These are phyloP conservation scores for Pseudophaeomoniella oleicola DNA, from an alignment of 2,329 filamentous ascomycete species.

Conservation along the genomic window DNA sequence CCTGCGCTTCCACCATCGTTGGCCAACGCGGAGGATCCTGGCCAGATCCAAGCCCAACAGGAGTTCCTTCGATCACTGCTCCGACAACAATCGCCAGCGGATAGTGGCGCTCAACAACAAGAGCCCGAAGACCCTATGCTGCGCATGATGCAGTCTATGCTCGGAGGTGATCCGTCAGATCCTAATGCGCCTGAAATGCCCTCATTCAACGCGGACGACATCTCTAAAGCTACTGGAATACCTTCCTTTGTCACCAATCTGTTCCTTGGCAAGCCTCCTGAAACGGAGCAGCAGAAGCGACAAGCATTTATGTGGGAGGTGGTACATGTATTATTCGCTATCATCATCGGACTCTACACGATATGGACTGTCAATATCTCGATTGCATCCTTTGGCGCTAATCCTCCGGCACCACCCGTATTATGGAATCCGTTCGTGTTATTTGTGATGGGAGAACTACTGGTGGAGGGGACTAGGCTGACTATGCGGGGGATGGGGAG, in stretches of 20 bases:
- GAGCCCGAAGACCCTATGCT: conserved; percentile 36
- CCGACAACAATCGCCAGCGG: conserved; percentile 8
- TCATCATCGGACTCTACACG: conserved; percentile 41
- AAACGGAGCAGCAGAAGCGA: conserved; percentile 21
- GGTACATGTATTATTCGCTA: conserved; percentile 42
- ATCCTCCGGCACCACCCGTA: conserved; percentile 28
- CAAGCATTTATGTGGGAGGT: conserved; percentile 36
- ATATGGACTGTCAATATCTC: conserved; percentile 21
- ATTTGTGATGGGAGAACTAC: conserved; percentile 31
- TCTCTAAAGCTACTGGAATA: conserved; percentile 12
- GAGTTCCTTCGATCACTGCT: conserved; percentile 18
- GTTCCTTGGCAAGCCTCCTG: conserved; percentile 21
- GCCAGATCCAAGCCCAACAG: conserved; percentile 23
- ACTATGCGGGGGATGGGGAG: conserved; percentile 11
- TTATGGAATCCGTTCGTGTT: conserved; percentile 28
- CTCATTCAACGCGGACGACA: conserved; percentile 11
- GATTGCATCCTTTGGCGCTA: conserved; percentile 21
- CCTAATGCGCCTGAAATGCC: conserved; percentile 4
- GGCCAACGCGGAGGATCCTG: conserved; percentile 12
- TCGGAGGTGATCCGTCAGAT: conserved; percentile 18
- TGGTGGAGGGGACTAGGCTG: conserved; percentile 18
- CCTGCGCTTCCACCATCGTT: conserved; percentile 1
- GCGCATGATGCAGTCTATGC: conserved; percentile 37
- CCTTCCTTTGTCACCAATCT: conserved; percentile 16
- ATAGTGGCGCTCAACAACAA: conserved; percentile 16